Evolutionary conservation across 1,139 yeast genomes (phyloP).

Genomic region (Kurtzmaniella quercitrusa): DNA sequence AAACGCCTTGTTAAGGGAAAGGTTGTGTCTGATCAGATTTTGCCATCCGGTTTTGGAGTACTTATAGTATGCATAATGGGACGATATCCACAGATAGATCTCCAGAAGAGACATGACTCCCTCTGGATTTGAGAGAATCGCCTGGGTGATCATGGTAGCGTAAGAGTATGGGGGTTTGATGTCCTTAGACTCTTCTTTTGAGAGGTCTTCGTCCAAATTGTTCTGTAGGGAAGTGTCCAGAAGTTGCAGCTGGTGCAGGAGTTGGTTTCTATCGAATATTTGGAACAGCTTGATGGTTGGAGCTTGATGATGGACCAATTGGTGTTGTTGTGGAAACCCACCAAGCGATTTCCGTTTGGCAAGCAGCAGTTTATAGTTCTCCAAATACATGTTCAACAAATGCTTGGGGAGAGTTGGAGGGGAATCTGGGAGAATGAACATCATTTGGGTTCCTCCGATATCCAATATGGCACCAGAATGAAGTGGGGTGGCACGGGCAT

Average conservation of each 20-base stretch:
- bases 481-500: constrained; percentile 49
- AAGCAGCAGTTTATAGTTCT: constrained; percentile 26
- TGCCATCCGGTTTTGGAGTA: constrained; percentile 89
- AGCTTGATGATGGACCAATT: constrained; percentile 12
- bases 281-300: constrained; percentile 44
- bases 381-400: constrained; percentile 39
- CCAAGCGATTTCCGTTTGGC: constrained; percentile 14
- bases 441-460: constrained; percentile 97
- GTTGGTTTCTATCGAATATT: constrained; percentile 44
- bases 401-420: constrained; percentile 61
- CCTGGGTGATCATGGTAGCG: constrained; percentile 98
- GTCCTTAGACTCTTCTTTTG: constrained; percentile 87
- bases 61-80: constrained; percentile 86
- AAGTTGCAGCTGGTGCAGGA: constrained; percentile 37
- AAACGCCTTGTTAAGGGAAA: constrained; percentile 57
- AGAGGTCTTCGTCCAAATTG: constrained; percentile 62
- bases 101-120: constrained; percentile 88
- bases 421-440: constrained; percentile 92
- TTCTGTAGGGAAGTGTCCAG: constrained; percentile 42
- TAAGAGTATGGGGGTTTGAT: constrained; percentile 95
- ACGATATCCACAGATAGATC: constrained; percentile 85
- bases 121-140: constrained; percentile 81
- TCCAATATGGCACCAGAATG: constrained; percentile 86
- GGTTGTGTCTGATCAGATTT: constrained; percentile 56
- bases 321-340: constrained; percentile 15